Base-by-base conservation (phyloP, 805 yeast genomes). In the Lipomyces starkeyi region DNA sequence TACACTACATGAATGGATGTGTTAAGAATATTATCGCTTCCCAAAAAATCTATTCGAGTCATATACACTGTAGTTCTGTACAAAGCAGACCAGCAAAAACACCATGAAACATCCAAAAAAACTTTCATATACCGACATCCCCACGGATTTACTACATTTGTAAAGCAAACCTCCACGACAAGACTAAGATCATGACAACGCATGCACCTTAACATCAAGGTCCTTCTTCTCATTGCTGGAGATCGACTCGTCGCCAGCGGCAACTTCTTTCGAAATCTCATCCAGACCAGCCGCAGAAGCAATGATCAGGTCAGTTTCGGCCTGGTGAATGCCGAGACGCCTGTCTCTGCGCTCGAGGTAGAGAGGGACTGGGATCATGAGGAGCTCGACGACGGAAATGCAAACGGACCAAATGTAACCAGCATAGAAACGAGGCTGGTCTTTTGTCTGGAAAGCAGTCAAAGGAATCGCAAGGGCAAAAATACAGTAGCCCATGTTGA, bases 191-290 rank as follows among this genome's bases (percentile, higher is more conserved):
- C 22, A 43, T n/a, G 49, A 43, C 2, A 43, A 43, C 5, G 20
- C 22, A n/a, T n/a, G 2, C 2, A 43, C 8, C 22, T 43, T 53
- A 11, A 53, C n/a, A 8, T 25, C 56, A 22, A 20, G 17, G 2
- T 25, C n/a, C 35, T 20, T 53, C 56, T 53, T 29, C 56, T 14
- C 34, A 13, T 14, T 7, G 8, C 34, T 29, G 9, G 56, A 25
- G 34, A 53, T 3, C 5, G 56, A 53, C n/a, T 3, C 34, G 20
- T 22, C 63, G 1, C 27, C 29, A 22, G 14, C 63, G 0, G 20
- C 25, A 27, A 43, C 11, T 4, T 43, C 49, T n/a, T 43, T 43
- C 11, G 60, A 85, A 84, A 20, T 83, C 85, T 22, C 66, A n/a
- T 59, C 66, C 37, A 37, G 58, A 29, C 53, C 59, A 20, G 29